Conservation (phyloP, 768 basidiomycete species). For the Mycena maculata region DNA sequence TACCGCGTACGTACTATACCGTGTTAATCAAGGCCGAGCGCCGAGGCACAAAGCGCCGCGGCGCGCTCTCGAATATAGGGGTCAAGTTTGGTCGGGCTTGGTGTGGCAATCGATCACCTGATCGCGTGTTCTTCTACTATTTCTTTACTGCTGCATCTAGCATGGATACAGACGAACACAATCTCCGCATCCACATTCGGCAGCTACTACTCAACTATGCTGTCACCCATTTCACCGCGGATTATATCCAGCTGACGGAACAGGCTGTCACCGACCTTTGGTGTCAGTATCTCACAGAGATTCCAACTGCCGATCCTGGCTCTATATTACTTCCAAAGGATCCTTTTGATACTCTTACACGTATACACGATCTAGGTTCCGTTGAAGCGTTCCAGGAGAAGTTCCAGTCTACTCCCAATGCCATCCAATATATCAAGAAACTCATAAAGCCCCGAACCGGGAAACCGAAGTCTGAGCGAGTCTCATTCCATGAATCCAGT, state of each 20-base stretch:
- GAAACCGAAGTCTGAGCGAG: conserved; percentile 49
- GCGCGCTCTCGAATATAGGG: no score
- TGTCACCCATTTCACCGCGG: conserved; percentile 61
- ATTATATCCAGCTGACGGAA: conserved; percentile 67
- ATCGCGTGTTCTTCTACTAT: no score
- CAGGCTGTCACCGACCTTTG: conserved; percentile 58
- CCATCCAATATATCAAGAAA: conserved; percentile 49
- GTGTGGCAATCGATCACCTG: no score
- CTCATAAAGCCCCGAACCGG: conserved; percentile 38
- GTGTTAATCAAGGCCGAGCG: no score
- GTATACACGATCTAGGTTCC: conserved; percentile 46
- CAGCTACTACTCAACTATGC: conserved; percentile 66
- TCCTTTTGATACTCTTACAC: conserved; percentile 60
- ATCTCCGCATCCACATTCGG: conserved; percentile 60
- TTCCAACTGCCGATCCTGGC: conserved; percentile 63
- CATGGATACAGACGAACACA: no score
- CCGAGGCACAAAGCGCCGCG: no score
- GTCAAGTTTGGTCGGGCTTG: no score
- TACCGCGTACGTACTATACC: no score
- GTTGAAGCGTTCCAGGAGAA: conserved; percentile 59
- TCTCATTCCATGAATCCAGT: conserved; percentile 50
- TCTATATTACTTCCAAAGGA: conserved; percentile 66
- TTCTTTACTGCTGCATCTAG: no score
- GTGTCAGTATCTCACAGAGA: conserved; percentile 50
- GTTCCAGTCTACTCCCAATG: conserved; percentile 51